A percentile compares a stretch with the other conserved stretches of the same genome.
Evolutionary conservation across 768 basidiomycete species (phyloP).

Genomic region (Lyophyllum semitale): DNA sequence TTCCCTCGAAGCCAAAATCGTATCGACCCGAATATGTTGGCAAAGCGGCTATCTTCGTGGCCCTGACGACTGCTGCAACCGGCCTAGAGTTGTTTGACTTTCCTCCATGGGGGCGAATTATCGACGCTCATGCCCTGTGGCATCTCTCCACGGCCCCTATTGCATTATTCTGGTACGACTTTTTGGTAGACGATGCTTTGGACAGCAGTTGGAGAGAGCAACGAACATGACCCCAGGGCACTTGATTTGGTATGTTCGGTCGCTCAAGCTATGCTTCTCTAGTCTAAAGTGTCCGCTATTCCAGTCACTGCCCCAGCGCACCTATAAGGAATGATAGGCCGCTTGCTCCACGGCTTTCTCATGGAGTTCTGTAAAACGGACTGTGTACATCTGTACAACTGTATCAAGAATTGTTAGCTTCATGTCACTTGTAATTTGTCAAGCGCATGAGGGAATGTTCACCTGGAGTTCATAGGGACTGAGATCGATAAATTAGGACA

Average conservation of each 20-base stretch:
- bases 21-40: slow-evolving; percentile 60
- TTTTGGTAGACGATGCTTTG: slow-evolving; percentile 70
- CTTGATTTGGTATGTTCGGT: neutral
- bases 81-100: slow-evolving; percentile 91
- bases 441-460: too few species aligned
- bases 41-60: slow-evolving; percentile 62
- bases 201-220: slow-evolving; percentile 67
- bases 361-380: too few species aligned
- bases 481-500: too few species aligned
- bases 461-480: too few species aligned
- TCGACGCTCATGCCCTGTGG: slow-evolving; percentile 95
- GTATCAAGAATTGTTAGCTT: too few species aligned
- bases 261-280: neutral
- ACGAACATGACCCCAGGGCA: slow-evolving; percentile 21
- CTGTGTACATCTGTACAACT: too few species aligned
- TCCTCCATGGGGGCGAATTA: slow-evolving; percentile 67
- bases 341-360: too few species aligned
- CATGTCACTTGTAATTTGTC: too few species aligned
- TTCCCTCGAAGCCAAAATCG: slow-evolving; percentile 50
- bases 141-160: slow-evolving; percentile 84
- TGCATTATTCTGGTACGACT: slow-evolving; percentile 82
- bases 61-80: slow-evolving; percentile 73
- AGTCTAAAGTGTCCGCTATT: neutral
- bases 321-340: too few species aligned
- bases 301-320: neutral